Percentiles rank a stretch among this genome's conserved stretches.
phyloP scores from a whole-genome alignment of 768 basidiomycete species.

The Tubosaeta sp. region DNA sequence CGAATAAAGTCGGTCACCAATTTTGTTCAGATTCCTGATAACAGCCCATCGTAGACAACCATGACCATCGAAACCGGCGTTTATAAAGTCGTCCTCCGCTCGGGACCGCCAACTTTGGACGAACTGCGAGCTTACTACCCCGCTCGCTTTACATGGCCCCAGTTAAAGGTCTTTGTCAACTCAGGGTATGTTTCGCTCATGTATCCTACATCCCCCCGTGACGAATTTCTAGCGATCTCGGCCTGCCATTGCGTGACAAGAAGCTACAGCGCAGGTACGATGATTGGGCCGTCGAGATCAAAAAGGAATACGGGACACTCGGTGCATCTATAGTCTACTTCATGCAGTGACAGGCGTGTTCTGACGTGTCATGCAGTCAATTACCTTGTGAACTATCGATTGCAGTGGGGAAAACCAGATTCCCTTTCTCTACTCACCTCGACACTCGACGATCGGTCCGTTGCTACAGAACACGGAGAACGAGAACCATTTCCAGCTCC shows the following conservation, averaged over 20 bases:
- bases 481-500: conserved; percentile 23
- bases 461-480: conserved; percentile 4
- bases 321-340: conserved; percentile 40
- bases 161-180: conserved; percentile 73
- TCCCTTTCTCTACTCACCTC: conserved; percentile 57
- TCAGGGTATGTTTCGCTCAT: conserved; percentile 51
- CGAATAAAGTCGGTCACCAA: too few species aligned
- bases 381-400: conserved; percentile 62
- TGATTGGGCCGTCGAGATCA: conserved; percentile 52
- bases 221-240: conserved; percentile 58
- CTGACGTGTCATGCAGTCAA: conserved; percentile 42
- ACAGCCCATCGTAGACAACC: not conserved
- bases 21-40: too few species aligned
- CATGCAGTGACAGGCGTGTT: not conserved
- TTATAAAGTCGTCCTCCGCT: conserved; percentile 37
- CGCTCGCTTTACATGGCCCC: conserved; percentile 68
- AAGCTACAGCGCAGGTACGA: conserved; percentile 65
- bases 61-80: conserved; percentile 17
- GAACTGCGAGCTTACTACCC: conserved; percentile 70
- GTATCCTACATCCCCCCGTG: not conserved
- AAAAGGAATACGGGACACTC: conserved; percentile 57
- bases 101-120: conserved; percentile 64
- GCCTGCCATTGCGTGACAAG: conserved; percentile 70
- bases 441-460: conserved; percentile 36
- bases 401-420: conserved; percentile 76